Evolutionary conservation across 2,329 filamentous ascomycete species (phyloP), one percentile per base, ranked within the genome.

Genomic region (Colletotrichum aenigma): DNA sequence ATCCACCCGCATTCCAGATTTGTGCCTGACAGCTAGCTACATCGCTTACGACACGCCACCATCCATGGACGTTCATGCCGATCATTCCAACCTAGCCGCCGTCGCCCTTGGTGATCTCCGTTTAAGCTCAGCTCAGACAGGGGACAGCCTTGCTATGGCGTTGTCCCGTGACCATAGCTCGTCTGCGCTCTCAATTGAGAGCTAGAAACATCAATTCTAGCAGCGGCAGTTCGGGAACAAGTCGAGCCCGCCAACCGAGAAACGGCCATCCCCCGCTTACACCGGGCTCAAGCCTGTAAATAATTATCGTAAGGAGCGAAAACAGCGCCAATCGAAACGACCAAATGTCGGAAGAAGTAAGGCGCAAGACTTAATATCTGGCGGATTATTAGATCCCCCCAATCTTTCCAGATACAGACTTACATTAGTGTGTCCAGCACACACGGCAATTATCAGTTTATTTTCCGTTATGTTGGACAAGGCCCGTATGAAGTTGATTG

Each of bases 41-140:
- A 24, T 34, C 60, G 60, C 32, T 38, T 21, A 24, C 18, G 28
- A 38, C 8, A 38, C 15, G 7, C 36, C 16, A 48, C 15, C 36
- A 66, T 21, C 62, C 38, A 66, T 66, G 62, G 38, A 52, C 15
- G 62, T 66, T 52, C 62, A 66, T 66, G 62, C 62, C 62, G 18
- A 52, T 66, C 38, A 66, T 52, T 21, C 9, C 3, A 38, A 16
- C 26, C n/a, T 34, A 66, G 36, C 36, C 38, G 38, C 58, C 4
- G 28, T 36, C 28, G 10, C 28, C n/a, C 30, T 21, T 62, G 7
- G 13, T 28, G 30, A 62, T 21, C 18, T 34, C 30, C 18, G 10
- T 21, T 62, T 62, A 15, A 62, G 58, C 58, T 62, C 28, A 21
- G 18, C 12, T 32, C 18, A 13, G 12, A 13, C 7, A 1, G 6